Evolutionary conservation across 192 early-diverging fungal genomes (phyloP).

Genomic region (Podochytrium sp.): DNA sequence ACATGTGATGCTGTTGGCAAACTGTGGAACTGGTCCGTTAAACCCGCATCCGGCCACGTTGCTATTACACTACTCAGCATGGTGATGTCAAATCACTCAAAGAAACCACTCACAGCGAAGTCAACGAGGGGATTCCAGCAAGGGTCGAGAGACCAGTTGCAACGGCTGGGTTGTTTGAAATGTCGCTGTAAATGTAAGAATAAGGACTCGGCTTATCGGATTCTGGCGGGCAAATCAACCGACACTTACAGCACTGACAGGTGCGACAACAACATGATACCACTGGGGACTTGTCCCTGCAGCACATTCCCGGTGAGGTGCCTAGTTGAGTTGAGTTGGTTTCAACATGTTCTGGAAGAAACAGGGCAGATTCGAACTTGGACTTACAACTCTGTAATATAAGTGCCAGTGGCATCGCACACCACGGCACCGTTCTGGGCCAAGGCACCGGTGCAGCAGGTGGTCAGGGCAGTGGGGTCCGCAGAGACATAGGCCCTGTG

Average conservation of each 20-base stretch:
- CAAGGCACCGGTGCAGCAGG: slow-evolving; percentile 14
- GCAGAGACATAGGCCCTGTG: slow-evolving; percentile 1
- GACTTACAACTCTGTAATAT: neutral
- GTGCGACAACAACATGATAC: neutral
- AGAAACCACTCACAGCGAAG: slow-evolving; percentile 1
- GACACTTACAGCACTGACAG: neutral
- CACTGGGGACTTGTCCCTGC: neutral
- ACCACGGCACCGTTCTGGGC: neutral
- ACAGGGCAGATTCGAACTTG: neutral
- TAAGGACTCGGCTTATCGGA: neutral
- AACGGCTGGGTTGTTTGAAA: slow-evolving; percentile 7
- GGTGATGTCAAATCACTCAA: neutral
- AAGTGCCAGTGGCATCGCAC: neutral
- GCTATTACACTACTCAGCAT: neutral
- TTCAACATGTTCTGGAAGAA: too few relatives aligned
- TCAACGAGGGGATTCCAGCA: neutral
- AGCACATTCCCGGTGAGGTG: neutral
- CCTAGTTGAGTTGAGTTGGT: neutral
- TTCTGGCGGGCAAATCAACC: neutral
- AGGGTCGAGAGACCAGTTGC: neutral
- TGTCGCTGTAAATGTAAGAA: slow-evolving; percentile 3
- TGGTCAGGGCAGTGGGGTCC: neutral
- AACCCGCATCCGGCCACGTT: slow-evolving; percentile 8
- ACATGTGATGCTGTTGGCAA: neutral
- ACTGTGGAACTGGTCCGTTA: neutral